Percentiles rank a stretch among this genome's conserved stretches.
Evolutionary conservation across 2,329 filamentous ascomycete species (phyloP).

Genomic region (Hirsutella thompsonii): DNA sequence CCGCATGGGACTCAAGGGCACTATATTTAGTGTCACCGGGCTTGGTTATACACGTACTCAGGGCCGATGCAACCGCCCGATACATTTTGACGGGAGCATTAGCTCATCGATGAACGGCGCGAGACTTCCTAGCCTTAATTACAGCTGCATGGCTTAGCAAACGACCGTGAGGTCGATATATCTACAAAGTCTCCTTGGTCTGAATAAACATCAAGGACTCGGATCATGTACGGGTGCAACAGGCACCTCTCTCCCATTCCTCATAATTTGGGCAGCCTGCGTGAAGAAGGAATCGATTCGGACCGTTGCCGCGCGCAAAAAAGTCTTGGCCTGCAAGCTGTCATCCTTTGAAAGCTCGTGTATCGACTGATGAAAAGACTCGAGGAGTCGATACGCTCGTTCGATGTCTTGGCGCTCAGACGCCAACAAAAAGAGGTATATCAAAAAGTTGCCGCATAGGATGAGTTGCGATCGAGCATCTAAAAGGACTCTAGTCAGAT

Average conservation of each 20-base stretch:
- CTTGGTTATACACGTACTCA: too few species aligned
- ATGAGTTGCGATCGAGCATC: conserved; percentile 30
- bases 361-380: conserved; percentile 22
- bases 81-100: too few species aligned
- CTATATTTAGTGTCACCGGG: too few species aligned
- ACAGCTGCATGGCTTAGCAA: too few species aligned
- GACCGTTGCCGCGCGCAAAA: conserved; percentile 22
- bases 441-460: conserved; percentile 32
- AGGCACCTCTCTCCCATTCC: conserved; percentile 18
- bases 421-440: conserved; percentile 32
- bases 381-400: conserved; percentile 20
- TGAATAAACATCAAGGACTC: conserved; percentile 36
- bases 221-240: conserved; percentile 39
- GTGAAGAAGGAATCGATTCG: conserved; percentile 26
- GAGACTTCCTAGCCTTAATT: too few species aligned
- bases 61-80: too few species aligned
- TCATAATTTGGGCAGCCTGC: conserved; percentile 18
- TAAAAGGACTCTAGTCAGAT: neutral
- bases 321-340: conserved; percentile 15
- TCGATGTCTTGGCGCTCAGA: conserved; percentile 20
- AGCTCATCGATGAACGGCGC: too few species aligned
- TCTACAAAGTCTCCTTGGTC: too few species aligned
- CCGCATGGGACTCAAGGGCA: too few species aligned
- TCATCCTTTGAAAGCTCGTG: conserved; percentile 19
- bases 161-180: too few species aligned